These are phyloP conservation scores for Annona squamosa DNA, from an alignment of 164 flowering plant species.

Conservation along the genomic window DNA sequence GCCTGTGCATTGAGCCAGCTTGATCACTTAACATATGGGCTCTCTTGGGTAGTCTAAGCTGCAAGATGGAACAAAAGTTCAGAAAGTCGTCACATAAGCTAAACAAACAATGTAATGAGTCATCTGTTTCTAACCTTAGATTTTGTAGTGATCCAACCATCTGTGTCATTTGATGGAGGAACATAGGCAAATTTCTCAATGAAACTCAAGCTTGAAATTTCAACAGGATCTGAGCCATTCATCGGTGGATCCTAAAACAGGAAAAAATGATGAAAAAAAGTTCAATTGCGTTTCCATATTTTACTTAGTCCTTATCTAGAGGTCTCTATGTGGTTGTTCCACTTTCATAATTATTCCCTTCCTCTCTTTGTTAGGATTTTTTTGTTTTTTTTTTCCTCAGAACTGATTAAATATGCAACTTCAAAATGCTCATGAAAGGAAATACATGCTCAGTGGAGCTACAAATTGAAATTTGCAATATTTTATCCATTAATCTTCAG, in stretches of 20 bases:
- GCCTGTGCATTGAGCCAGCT: not conserved
- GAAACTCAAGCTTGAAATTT: conserved; percentile 12
- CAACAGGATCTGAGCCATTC: conserved; percentile 12
- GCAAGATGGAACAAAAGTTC: conserved; percentile 19
- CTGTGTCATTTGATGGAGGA: conserved; percentile 22
- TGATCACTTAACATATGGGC: conserved; percentile 13
- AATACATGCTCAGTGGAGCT: not conserved
- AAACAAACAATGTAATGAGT: not conserved
- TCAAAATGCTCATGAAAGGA: not conserved
- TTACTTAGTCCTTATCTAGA: not conserved
- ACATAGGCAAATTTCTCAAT: conserved; percentile 40
- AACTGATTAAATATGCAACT: too few relatives aligned
- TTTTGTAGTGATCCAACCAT: conserved; percentile 64
- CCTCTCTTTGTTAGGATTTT: not conserved
- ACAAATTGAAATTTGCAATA: not conserved
- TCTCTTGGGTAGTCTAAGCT: conserved; percentile 53
- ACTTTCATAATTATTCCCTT: too few relatives aligned
- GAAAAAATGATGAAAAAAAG: conserved; percentile 1
- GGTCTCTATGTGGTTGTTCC: too few relatives aligned
- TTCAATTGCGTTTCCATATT: conserved; percentile 5
- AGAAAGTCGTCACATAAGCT: not conserved
- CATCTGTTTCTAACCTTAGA: conserved; percentile 45
- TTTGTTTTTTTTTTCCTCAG: too few relatives aligned
- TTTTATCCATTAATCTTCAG: not conserved
- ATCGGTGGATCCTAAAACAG: conserved; percentile 24